These are phyloP conservation scores for Salix brachista DNA, from an alignment of 345 rosid species.

Conservation along the genomic window DNA sequence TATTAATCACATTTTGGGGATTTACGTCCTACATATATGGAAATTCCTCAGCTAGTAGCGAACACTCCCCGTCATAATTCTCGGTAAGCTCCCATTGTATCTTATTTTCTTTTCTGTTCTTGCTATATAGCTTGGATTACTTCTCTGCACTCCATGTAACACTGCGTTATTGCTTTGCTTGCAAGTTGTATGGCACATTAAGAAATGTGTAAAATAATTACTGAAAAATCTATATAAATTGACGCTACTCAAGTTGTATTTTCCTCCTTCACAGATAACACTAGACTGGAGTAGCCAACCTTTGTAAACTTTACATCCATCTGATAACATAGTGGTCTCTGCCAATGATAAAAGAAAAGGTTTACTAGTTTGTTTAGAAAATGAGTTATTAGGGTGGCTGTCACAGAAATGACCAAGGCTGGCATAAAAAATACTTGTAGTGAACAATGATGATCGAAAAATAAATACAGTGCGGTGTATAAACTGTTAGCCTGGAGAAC, in stretches of 20 bases:
- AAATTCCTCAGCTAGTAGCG: slow-evolving; percentile 19
- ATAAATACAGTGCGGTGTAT: not conserved
- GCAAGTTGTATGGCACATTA: not conserved
- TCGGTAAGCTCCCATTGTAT: not conserved
- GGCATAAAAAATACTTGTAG: not conserved
- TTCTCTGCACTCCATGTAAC: too few relatives aligned
- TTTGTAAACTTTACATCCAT: too few relatives aligned
- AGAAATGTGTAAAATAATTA: too few relatives aligned
- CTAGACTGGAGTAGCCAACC: too few relatives aligned
- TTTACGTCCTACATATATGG: slow-evolving; percentile 74
- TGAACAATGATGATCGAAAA: not conserved
- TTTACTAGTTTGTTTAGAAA: too few relatives aligned
- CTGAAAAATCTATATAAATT: too few relatives aligned
- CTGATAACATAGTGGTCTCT: too few relatives aligned
- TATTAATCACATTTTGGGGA: slow-evolving; percentile 80
- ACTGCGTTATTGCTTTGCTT: too few relatives aligned
- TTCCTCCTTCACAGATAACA: too few relatives aligned
- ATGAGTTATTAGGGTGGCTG: not conserved
- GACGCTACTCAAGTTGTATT: too few relatives aligned
- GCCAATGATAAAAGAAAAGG: too few relatives aligned
- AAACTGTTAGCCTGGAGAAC: not conserved
- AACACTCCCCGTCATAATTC: slow-evolving; percentile 14
- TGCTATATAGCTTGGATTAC: not conserved
- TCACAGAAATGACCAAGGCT: not conserved
- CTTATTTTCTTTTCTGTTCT: not conserved